A percentile compares a stretch with the other conserved stretches of the same genome.
phyloP scores from a whole-genome alignment of 2,329 filamentous ascomycete species.

The Neofusicoccum laricinum region DNA sequence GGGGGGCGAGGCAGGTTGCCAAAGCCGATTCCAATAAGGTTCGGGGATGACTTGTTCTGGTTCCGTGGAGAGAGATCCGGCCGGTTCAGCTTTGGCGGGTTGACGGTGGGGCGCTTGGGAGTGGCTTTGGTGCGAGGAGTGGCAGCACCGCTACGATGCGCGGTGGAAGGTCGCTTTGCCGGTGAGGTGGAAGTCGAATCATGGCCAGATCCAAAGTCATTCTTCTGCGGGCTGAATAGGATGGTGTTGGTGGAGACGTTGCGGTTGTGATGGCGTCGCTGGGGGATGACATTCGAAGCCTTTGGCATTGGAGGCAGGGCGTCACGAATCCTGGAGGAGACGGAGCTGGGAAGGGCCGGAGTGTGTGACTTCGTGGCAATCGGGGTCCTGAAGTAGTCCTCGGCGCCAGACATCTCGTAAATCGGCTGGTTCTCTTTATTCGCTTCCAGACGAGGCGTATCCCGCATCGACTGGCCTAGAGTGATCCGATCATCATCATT shows the following conservation, averaged over 20 bases:
- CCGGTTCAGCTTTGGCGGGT: conserved; percentile 30
- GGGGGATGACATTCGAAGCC: conserved; percentile 19
- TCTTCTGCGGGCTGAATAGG: conserved; percentile 70
- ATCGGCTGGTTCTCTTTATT: conserved; percentile 29
- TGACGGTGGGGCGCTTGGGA: neutral
- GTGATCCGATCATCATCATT: conserved; percentile 48
- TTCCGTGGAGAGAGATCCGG: conserved; percentile 27
- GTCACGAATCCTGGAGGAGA: conserved; percentile 16
- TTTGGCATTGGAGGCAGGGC: conserved; percentile 31
- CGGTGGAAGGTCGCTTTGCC: conserved; percentile 23
- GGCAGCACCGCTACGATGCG: conserved; percentile 32
- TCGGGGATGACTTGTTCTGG: conserved; percentile 36
- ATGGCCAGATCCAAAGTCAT: conserved; percentile 39
- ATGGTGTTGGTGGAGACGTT: conserved; percentile 81
- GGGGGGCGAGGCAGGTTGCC: conserved; percentile 52
- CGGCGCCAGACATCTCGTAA: conserved; percentile 32
- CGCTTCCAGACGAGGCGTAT: conserved; percentile 14
- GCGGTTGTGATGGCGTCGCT: conserved; percentile 51
- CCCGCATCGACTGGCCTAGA: neutral
- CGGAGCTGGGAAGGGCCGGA: conserved; percentile 25
- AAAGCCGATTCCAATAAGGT: conserved; percentile 58
- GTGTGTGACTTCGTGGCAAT: conserved; percentile 31
- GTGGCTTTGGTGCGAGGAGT: conserved; percentile 26
- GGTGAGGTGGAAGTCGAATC: conserved; percentile 37
- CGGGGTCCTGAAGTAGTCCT: conserved; percentile 44